Evolutionary conservation across 2,329 filamentous ascomycete genomes (phyloP).

Genomic region (Colletotrichum cereale): DNA sequence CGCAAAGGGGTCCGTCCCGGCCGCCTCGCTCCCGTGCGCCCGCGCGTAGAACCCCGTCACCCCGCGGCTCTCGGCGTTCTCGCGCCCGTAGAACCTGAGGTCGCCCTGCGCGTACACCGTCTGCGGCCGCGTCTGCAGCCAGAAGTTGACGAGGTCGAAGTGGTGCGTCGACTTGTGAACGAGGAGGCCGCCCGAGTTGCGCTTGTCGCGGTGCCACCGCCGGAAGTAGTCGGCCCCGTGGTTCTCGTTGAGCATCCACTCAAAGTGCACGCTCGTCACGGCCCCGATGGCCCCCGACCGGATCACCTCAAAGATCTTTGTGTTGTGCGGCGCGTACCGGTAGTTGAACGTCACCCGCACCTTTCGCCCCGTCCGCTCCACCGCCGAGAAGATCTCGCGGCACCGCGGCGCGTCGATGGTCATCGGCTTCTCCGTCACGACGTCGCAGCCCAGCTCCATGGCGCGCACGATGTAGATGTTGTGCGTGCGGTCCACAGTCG

Average conservation of each 20-base stretch:
- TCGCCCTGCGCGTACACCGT: slow-evolving; percentile 61
- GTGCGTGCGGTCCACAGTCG: slow-evolving; percentile 73
- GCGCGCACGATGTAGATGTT: slow-evolving; percentile 71
- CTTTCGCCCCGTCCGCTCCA: slow-evolving; percentile 58
- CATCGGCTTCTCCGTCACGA: slow-evolving; percentile 66
- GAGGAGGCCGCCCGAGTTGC: slow-evolving; percentile 60
- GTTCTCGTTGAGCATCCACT: slow-evolving; percentile 63
- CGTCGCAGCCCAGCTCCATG: slow-evolving; percentile 63
- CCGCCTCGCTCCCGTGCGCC: slow-evolving; percentile 62
- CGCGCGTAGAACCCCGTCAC: slow-evolving; percentile 64
- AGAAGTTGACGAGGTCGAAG: slow-evolving; percentile 65
- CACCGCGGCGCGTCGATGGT: slow-evolving; percentile 65
- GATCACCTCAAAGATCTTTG: slow-evolving; percentile 60
- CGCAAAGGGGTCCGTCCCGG: slow-evolving; percentile 69
- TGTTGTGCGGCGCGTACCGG: slow-evolving; percentile 64
- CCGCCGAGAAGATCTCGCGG: slow-evolving; percentile 66
- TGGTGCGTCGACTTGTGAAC: slow-evolving; percentile 66
- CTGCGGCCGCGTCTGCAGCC: slow-evolving; percentile 57
- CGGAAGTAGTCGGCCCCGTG: slow-evolving; percentile 64
- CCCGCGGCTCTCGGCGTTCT: slow-evolving; percentile 61
- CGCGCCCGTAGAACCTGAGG: slow-evolving; percentile 62
- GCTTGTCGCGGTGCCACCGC: slow-evolving; percentile 63
- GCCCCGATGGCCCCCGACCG: slow-evolving; percentile 58
- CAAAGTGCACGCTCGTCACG: slow-evolving; percentile 61
- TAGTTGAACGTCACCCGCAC: slow-evolving; percentile 65